Base-by-base conservation (phyloP, 768 basidiomycete genomes). In the Termitomyces sp. region DNA sequence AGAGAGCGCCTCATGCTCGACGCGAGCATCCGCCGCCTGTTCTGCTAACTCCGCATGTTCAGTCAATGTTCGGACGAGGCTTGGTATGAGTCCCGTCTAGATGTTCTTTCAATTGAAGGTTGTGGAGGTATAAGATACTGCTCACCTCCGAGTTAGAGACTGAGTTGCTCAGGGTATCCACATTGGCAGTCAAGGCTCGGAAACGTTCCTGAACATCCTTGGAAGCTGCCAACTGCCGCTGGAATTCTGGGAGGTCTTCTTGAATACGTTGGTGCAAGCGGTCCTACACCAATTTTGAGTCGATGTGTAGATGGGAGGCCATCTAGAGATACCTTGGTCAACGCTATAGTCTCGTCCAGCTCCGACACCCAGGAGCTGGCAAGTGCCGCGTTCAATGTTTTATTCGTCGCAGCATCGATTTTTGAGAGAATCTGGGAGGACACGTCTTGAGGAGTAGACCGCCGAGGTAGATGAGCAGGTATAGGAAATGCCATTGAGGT, bases 221-320 rank as follows among this genome's bases (percentile, higher is more conserved):
- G 18, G 91, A 82, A 14, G 84, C 80, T 45, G 79, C 71, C 32
- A 87, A 64, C 64, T 93, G 89, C 37, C 74, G 72, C 51, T 88
- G 81, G 58, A 93, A 91, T 24, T 76, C 70, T 13, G 84, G 81
- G 16, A 84, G 72, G 69, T 92, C 81, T 16, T 74, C 71, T 57
- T 87, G 80, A 62, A 93, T 87, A 48, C 89, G 83, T 62, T 88
- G 85, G 63, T 88, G 85, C 62, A 96, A 85, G 65, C 77, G 81
- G 65, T 78, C 74, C 85, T 93, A 71, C 39, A 64, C 61, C 45
- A 62, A 58, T 1, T 33, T 33, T 58, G 51, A 58, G 57, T 27
- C 51, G 27, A 12, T 4, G 22, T 43, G 56, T 27, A 53, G 32
- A 52, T 34, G 39, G 16, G 32, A 57, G 49, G 27, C 53, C 16